A percentile compares a stretch with the other conserved stretches of the same genome.
Evolutionary conservation across 139 green algal genomes (phyloP).

Genomic region (Microglena sp.): DNA sequence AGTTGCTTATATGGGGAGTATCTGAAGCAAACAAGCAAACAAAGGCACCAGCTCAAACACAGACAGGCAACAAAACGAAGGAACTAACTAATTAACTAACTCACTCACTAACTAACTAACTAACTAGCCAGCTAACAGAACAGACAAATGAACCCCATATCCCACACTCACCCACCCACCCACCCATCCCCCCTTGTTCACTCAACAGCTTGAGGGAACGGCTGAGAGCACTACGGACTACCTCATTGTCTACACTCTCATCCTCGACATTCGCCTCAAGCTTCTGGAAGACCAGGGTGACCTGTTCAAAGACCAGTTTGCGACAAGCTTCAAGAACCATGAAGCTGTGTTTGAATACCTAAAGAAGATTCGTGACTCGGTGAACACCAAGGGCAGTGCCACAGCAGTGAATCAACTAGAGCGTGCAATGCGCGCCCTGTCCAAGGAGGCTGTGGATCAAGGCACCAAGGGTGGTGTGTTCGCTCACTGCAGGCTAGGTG

Average conservation of each 20-base stretch:
- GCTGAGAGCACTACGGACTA: conserved; percentile 15
- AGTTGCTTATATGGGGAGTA: background rate
- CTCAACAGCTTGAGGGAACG: too few relatives aligned
- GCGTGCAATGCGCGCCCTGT: conserved; percentile 4
- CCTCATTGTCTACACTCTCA: conserved; percentile 9
- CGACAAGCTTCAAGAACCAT: conserved; percentile 18
- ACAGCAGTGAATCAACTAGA: conserved; percentile 13
- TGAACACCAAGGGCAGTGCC: conserved; percentile 19
- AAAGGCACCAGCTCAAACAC: background rate
- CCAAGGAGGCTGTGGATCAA: background rate
- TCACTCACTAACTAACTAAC: too few relatives aligned
- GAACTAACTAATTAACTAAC: too few relatives aligned
- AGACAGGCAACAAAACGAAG: too few relatives aligned
- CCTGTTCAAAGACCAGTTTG: conserved; percentile 22
- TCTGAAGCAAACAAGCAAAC: conserved; percentile 1
- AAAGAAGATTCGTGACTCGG: conserved; percentile 21
- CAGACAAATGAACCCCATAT: too few relatives aligned
- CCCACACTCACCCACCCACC: too few relatives aligned
- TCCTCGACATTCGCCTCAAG: conserved; percentile 20
- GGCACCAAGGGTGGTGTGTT: background rate
- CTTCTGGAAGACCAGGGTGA: conserved; percentile 13
- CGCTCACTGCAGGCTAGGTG: conserved; percentile 4
- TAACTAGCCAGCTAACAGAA: too few relatives aligned
- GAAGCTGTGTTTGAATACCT: conserved; percentile 21
- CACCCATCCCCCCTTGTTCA: too few relatives aligned